Percentiles rank a stretch among this genome's conserved stretches.
phyloP scores from a whole-genome alignment of 352 stramenopile genomes.

The Peronospora destructor region DNA sequence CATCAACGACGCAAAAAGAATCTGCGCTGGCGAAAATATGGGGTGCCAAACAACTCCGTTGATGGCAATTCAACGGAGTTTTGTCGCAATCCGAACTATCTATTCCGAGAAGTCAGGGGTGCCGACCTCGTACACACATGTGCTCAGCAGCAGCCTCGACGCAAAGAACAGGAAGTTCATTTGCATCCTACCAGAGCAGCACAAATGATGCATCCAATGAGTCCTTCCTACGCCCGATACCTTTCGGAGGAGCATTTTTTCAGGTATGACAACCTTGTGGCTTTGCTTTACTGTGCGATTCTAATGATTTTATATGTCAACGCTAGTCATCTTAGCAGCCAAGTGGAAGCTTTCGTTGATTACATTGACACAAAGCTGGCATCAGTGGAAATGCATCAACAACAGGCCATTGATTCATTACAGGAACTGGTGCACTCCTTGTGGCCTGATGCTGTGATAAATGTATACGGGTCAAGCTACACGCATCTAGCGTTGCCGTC shows the following conservation, averaged over 20 bases:
- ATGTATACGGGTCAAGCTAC: constrained; percentile 95
- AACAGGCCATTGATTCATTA: constrained; percentile 42
- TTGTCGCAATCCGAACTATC: constrained; percentile 22
- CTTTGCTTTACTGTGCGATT: background rate
- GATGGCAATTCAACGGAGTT: constrained; percentile 10
- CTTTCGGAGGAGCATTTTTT: constrained; percentile 28
- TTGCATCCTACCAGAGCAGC: constrained; percentile 2
- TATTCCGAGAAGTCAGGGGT: constrained; percentile 16
- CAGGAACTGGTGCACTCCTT: constrained; percentile 43
- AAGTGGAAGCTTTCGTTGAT: constrained; percentile 51
- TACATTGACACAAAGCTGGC: constrained; percentile 39
- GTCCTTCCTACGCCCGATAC: constrained; percentile 20
- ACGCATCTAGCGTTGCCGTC: constrained; percentile 91
- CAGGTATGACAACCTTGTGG: constrained; percentile 18
- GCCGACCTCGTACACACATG: constrained; percentile 1
- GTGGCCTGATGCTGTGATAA: constrained; percentile 88
- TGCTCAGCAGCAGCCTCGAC: constrained; percentile 13
- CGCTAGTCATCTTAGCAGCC: constrained; percentile 37
- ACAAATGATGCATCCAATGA: constrained; percentile 16
- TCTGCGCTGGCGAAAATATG: constrained; percentile 12
- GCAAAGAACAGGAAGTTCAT: constrained; percentile 16
- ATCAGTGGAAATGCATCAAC: constrained; percentile 35
- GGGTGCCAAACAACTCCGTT: constrained; percentile 4
- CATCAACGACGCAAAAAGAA: constrained; percentile 17
- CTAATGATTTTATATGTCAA: constrained; percentile 13